Base-by-base conservation (phyloP, 768 basidiomycete species). In the Suillus ampliporus region DNA sequence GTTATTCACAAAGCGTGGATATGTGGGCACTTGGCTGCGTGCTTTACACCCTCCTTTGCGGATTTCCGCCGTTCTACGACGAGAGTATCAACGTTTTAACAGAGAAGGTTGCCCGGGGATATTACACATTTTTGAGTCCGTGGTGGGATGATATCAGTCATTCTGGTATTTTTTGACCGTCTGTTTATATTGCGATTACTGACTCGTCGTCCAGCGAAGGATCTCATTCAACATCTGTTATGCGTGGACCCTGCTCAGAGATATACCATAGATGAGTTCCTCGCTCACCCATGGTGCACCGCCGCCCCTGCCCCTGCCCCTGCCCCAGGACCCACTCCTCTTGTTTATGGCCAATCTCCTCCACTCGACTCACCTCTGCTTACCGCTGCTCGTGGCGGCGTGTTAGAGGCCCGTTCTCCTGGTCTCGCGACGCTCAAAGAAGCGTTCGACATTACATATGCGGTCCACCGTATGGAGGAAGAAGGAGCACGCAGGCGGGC, bases 11-110 rank as follows among this genome's bases (percentile, higher is more conserved):
- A 78, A 94, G 92, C 70, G 97, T 99, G 60, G 97, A 99, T 73
- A 98, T 99, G 97, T 99, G 97, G 97, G 97, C 97, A 2, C 80
- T 99, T 41, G 97, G 97, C 44, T 99, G 97, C 76, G 97, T 99
- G n/a, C 83, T 99, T 1, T 99, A 99, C 79, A 99, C 97, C 2
- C 83, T 99, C 2, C 88, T 99, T 21, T 99, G 97, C 70, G 97
- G 97, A 58, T 97, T 98, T 77, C 92, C 92, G 51, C 97, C 97
- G 1, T 99, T 99, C 80, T 99, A 99, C 77, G 97, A 99, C 67
- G 97, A 99, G 76, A 96, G 93, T 72, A 99, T 99, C 78, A 95
- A 92, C 69, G 95, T 98, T 44, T 84, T 99, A 48, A 99, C 97
- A 0, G 97, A 99, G 77, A 99, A 99, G 77, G 97, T 99, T 26